Evolutionary conservation across 2,329 filamentous ascomycete species (phyloP).

Genomic region (Ophiostoma pallidulum): DNA sequence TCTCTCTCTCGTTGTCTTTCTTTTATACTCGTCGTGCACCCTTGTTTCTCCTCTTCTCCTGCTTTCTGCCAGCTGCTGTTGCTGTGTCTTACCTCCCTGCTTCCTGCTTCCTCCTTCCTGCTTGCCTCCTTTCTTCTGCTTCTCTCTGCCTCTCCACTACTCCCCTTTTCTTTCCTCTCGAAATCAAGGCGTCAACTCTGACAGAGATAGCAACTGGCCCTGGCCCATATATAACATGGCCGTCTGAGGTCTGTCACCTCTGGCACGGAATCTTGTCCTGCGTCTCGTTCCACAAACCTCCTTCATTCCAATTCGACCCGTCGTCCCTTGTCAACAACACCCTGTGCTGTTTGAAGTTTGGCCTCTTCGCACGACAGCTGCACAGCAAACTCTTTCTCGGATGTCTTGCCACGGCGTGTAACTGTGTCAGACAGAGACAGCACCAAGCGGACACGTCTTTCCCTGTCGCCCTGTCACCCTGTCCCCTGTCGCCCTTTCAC

Average conservation of each 20-base stretch:
- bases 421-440: constrained; percentile 11
- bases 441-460: neutral
- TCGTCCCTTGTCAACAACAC: neutral
- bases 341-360: neutral
- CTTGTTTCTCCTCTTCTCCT: neutral
- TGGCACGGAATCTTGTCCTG: neutral
- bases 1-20: neutral
- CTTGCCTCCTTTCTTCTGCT: neutral
- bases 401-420: constrained; percentile 9
- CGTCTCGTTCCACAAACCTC: constrained; percentile 1
- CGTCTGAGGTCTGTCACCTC: constrained; percentile 2
- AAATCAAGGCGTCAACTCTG: neutral
- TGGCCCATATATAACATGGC: constrained; percentile 5
- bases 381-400: neutral
- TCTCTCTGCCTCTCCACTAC: neutral
- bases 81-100: no score
- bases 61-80: neutral
- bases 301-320: neutral
- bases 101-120: no score
- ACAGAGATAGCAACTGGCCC: neutral
- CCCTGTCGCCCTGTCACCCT: neutral
- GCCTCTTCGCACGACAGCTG: neutral
- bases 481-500: neutral
- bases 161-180: neutral
- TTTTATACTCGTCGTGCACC: neutral